Percentiles rank a stretch among this genome's conserved stretches.
These are phyloP conservation scores for Stachybotrys chartarum DNA, from an alignment of 2,329 filamentous ascomycete species.

Conservation along the genomic window DNA sequence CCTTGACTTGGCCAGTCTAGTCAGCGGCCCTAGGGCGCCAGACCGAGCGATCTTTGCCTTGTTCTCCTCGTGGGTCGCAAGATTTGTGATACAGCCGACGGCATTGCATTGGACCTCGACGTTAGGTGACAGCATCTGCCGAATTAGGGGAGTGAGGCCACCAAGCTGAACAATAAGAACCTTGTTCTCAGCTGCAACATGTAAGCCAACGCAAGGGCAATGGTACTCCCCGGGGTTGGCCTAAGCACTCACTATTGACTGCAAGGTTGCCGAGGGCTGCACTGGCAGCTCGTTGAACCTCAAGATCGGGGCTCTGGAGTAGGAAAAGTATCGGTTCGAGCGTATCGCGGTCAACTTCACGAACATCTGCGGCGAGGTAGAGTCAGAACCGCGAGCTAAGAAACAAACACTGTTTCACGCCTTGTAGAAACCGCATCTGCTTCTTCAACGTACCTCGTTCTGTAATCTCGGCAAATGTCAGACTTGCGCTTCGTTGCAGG, in stretches of 20 bases:
- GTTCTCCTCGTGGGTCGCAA: constrained; percentile 97
- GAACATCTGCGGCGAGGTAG: constrained; percentile 63
- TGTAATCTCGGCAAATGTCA: constrained; percentile 98
- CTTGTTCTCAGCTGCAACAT: constrained; percentile 82
- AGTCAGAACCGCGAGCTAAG: neutral
- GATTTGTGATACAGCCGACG: constrained; percentile 95
- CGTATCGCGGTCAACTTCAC: constrained; percentile 90
- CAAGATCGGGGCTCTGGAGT: constrained; percentile 89
- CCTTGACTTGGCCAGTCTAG: constrained; percentile 88
- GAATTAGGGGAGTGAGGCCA: constrained; percentile 83
- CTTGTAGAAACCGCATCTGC: neutral
- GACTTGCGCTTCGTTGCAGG: constrained; percentile 89
- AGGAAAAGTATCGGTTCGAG: constrained; percentile 94
- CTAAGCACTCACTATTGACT: constrained; percentile 73
- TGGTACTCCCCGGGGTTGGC: neutral
- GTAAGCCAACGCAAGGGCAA: constrained; percentile 30
- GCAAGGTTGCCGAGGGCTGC: constrained; percentile 93
- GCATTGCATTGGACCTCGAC: constrained; percentile 99
- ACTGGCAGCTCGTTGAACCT: constrained; percentile 93
- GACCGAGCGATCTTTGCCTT: constrained; percentile 98
- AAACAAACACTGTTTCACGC: constrained; percentile 4
- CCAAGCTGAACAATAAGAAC: constrained; percentile 90
- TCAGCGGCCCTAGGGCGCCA: constrained; percentile 84
- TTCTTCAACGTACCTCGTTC: constrained; percentile 69
- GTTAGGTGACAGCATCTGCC: constrained; percentile 96